Conservation (phyloP, 1,139 yeast species). For the Candida albicans region DNA sequence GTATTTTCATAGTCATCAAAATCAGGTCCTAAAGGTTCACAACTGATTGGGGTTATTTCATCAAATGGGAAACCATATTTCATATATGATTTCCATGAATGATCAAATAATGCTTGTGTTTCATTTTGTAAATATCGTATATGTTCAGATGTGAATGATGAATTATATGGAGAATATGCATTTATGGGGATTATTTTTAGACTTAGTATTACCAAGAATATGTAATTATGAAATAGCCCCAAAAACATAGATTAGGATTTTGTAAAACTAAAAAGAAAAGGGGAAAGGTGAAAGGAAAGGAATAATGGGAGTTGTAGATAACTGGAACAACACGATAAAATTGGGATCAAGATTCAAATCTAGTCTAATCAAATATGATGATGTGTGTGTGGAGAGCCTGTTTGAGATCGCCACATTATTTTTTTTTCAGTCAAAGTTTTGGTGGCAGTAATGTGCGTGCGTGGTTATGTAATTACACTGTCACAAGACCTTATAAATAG, state of each 20-base stretch:
- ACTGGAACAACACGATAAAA: too few species aligned
- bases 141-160: conserved; percentile 54
- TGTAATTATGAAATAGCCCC: not conserved
- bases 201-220: conserved; percentile 5
- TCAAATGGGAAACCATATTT: conserved; percentile 76
- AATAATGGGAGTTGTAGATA: too few species aligned
- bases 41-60: conserved; percentile 74
- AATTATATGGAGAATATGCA: conserved; percentile 17
- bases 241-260: conserved; percentile 3
- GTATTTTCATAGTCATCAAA: conserved; percentile 51
- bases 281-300: too few species aligned
- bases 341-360: too few species aligned
- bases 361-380: too few species aligned
- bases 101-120: conserved; percentile 61
- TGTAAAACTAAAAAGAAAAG: too few species aligned
- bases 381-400: too few species aligned
- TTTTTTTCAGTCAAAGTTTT: too few species aligned
- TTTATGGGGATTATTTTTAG: not conserved
- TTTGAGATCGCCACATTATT: too few species aligned
- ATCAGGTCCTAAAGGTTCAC: conserved; percentile 70
- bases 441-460: too few species aligned
- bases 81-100: conserved; percentile 78
- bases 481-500: too few species aligned
- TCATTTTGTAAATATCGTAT: conserved; percentile 46
- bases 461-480: too few species aligned